phyloP scores from a whole-genome alignment of 768 basidiomycete genomes.

The Termitomyces sp. region DNA sequence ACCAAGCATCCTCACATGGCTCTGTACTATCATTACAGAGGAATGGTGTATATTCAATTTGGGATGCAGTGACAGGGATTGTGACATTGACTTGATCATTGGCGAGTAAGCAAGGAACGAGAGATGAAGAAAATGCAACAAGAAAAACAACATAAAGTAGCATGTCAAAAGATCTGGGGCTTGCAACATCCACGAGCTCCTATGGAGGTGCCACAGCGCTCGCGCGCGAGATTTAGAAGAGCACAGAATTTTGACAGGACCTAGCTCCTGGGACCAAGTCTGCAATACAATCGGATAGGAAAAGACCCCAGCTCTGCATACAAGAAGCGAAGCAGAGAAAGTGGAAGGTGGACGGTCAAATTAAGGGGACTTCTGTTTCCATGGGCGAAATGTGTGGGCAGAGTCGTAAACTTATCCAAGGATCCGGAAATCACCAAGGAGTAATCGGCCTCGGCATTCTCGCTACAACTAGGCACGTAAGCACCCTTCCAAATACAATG shows the following conservation, averaged over 20 bases:
- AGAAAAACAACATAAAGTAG: constrained; percentile 5
- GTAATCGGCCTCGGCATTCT: neutral
- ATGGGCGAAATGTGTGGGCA: constrained; percentile 8
- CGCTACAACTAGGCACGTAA: constrained; percentile 4
- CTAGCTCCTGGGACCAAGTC: constrained; percentile 1
- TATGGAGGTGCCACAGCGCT: neutral
- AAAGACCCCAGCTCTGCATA: neutral
- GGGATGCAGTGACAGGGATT: constrained; percentile 28
- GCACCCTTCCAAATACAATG: neutral
- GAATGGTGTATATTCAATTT: constrained; percentile 44
- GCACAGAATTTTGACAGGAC: neutral
- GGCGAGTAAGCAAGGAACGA: constrained; percentile 7
- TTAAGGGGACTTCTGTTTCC: constrained; percentile 12
- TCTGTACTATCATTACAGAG: constrained; percentile 27
- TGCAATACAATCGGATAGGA: neutral
- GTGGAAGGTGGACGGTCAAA: neutral
- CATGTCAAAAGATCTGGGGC: neutral
- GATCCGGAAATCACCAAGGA: constrained; percentile 9
- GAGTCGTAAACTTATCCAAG: constrained; percentile 8
- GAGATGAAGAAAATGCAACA: constrained; percentile 5
- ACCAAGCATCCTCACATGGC: constrained; percentile 41
- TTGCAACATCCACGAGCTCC: constrained; percentile 11
- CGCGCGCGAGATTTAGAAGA: neutral
- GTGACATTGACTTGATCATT: constrained; percentile 26
- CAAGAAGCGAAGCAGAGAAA: constrained; percentile 1